Conservation (phyloP, 805 yeast genomes). For the Metschnikowia anglica region DNA sequence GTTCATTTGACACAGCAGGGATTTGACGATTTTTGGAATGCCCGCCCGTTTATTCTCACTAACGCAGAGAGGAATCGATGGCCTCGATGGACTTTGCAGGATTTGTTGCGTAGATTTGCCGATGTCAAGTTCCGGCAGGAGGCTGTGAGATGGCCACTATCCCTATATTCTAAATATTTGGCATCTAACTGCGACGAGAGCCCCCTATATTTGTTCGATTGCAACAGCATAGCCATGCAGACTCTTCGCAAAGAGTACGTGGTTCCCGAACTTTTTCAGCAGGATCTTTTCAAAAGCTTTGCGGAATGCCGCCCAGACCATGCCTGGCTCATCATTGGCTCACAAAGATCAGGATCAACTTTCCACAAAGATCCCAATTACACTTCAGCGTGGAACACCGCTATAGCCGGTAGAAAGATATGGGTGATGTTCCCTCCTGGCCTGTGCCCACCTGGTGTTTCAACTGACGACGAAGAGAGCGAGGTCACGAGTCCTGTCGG, state of each 20-base stretch:
- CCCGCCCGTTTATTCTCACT: conserved; percentile 64
- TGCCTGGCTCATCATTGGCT: conserved; percentile 90
- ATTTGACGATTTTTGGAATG: conserved; percentile 48
- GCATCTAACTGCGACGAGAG: conserved; percentile 68
- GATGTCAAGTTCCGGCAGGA: conserved; percentile 75
- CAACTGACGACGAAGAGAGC: conserved; percentile 70
- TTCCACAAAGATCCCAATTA: conserved; percentile 92
- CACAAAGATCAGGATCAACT: conserved; percentile 78
- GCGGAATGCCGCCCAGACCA: conserved; percentile 76
- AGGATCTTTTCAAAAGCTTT: conserved; percentile 63
- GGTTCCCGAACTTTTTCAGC: conserved; percentile 53
- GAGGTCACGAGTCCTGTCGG: conserved; percentile 94
- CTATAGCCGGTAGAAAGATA: conserved; percentile 68
- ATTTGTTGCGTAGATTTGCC: conserved; percentile 54
- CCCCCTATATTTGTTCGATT: conserved; percentile 84
- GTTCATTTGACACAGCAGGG: conserved; percentile 37
- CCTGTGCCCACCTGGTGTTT: conserved; percentile 80
- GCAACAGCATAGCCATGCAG: conserved; percentile 66
- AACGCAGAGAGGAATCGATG: conserved; percentile 40
- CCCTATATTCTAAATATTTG: conserved; percentile 61
- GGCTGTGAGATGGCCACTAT: conserved; percentile 75
- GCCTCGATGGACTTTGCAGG: conserved; percentile 64
- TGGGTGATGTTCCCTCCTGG: conserved; percentile 90
- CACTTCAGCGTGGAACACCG: conserved; percentile 89
- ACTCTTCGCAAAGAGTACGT: conserved; percentile 52